Percentiles rank a stretch among this genome's conserved stretches.
Evolutionary conservation across 768 basidiomycete genomes (phyloP).

Genomic region (Leccinum subgranulosum): DNA sequence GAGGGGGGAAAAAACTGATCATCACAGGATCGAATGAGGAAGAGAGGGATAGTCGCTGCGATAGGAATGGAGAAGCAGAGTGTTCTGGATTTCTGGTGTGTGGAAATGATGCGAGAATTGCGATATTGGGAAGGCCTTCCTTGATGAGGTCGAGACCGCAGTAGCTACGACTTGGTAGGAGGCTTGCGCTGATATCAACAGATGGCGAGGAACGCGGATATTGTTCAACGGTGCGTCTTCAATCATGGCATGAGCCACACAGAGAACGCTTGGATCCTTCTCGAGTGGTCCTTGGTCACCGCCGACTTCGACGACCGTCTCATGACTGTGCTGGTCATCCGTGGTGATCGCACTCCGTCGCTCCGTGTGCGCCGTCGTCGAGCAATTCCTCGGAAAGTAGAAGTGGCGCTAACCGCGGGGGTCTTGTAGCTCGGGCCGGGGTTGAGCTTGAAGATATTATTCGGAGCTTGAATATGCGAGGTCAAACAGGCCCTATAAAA

Average conservation of each 20-base stretch:
- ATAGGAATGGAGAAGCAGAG: background rate
- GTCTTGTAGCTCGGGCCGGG: background rate
- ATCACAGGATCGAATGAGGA: constrained; percentile 1
- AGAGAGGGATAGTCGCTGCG: background rate
- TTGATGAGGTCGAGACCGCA: background rate
- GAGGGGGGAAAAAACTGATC: constrained; percentile 4
- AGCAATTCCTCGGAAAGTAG: constrained; percentile 12
- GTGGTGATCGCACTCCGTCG: constrained; percentile 11
- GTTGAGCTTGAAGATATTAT: background rate
- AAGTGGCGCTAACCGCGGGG: background rate
- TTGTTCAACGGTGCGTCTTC: background rate
- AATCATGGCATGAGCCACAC: background rate
- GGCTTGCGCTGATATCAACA: too few relatives aligned
- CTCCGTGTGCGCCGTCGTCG: background rate
- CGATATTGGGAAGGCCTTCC: background rate
- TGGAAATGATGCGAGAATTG: background rate
- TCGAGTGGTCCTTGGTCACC: constrained; percentile 5
- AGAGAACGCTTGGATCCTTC: constrained; percentile 1
- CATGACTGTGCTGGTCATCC: background rate
- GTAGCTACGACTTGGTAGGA: background rate
- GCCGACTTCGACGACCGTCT: constrained; percentile 10
- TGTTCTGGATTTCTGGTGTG: background rate
- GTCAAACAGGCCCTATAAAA: background rate
- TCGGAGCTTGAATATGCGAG: background rate
- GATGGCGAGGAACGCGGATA: constrained; percentile 17